Conservation (phyloP, 805 yeast genomes). For the Kuraishia hungarica region DNA sequence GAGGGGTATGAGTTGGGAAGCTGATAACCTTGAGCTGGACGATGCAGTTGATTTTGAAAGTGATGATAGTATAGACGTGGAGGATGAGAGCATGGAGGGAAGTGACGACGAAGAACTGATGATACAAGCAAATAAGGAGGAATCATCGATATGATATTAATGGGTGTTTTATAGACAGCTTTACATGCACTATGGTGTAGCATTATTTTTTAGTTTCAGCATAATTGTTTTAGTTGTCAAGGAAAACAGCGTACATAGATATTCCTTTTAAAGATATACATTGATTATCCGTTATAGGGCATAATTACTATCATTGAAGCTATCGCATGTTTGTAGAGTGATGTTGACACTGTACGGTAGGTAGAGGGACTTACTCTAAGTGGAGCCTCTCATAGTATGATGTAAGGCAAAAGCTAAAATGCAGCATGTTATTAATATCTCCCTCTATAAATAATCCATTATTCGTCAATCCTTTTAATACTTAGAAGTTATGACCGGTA, state of each 20-base stretch:
- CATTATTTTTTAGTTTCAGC: not conserved
- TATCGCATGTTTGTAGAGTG: too few species aligned
- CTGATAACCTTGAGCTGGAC: slow-evolving; percentile 7
- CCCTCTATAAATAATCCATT: not conserved
- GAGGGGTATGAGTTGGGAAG: slow-evolving; percentile 10
- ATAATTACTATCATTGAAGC: too few species aligned
- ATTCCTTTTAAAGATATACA: too few species aligned
- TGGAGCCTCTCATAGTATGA: too few species aligned
- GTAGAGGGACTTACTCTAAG: too few species aligned
- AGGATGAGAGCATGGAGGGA: slow-evolving; percentile 6
- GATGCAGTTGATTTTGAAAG: slow-evolving; percentile 15
- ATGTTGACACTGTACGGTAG: too few species aligned
- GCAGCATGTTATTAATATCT: too few species aligned
- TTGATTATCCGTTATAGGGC: too few species aligned
- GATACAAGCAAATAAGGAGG: not conserved
- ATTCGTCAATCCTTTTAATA: slow-evolving; percentile 2
- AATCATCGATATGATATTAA: not conserved
- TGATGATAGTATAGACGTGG: slow-evolving; percentile 8
- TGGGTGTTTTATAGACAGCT: too few species aligned
- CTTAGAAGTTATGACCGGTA: slow-evolving; percentile 19
- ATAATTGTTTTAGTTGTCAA: too few species aligned
- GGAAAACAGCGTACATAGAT: not conserved
- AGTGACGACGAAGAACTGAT: slow-evolving; percentile 3
- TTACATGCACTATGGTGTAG: not conserved
- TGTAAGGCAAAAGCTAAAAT: too few species aligned